These are phyloP conservation scores for Arabidopsis thaliana DNA, from an alignment of 345 rosid genomes.

Conservation along the genomic window DNA sequence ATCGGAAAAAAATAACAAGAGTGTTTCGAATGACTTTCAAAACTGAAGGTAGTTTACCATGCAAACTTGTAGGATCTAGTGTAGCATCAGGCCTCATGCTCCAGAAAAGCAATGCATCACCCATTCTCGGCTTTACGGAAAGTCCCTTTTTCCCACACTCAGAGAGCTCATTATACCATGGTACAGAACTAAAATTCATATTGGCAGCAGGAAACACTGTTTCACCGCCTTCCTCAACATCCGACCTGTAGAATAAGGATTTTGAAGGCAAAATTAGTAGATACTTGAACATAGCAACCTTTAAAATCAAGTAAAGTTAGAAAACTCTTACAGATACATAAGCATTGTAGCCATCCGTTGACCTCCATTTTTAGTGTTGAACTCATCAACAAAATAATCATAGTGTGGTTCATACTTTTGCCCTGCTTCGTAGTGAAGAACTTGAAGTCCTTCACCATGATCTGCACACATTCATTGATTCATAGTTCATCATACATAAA, in stretches of 20 bases:
- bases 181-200: conserved; percentile 66
- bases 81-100: conserved; percentile 94
- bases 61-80: conserved; percentile 83
- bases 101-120: conserved; percentile 89
- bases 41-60: conserved; percentile 54
- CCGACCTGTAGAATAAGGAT: conserved; percentile 60
- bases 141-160: conserved; percentile 84
- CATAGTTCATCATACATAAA: neutral
- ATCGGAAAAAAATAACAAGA: neutral
- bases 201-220: conserved; percentile 82
- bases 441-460: conserved; percentile 91
- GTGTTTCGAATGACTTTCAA: neutral
- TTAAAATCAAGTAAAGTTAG: neutral
- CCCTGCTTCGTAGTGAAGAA: conserved; percentile 87
- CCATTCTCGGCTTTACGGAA: conserved; percentile 80
- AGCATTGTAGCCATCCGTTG: conserved; percentile 91
- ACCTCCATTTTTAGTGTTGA: conserved; percentile 86
- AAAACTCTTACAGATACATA: conserved; percentile 74
- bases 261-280: neutral
- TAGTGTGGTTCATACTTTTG: conserved; percentile 88
- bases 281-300: neutral
- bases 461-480: conserved; percentile 53
- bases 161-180: conserved; percentile 85
- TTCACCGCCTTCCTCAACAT: conserved; percentile 98
- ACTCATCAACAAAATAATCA: conserved; percentile 92